These are phyloP conservation scores for Fragaria iinumae DNA, from an alignment of 306 rosid genomes.

Conservation along the genomic window DNA sequence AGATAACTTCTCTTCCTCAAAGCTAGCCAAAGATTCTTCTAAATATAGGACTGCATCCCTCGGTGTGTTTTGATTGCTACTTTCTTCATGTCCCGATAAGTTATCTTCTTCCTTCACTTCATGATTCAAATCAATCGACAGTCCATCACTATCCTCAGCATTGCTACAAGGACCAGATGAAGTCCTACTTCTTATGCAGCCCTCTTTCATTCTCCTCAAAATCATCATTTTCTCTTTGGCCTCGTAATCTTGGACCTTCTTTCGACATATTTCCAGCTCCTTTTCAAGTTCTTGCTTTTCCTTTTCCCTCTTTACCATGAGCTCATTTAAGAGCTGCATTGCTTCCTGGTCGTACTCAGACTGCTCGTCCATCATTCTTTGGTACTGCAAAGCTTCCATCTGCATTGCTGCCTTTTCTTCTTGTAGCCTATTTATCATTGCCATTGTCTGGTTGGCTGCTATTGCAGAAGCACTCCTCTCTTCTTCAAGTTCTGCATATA, in stretches of 20 bases:
- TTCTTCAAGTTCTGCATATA: slow-evolving; percentile 88
- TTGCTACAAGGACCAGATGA: slow-evolving; percentile 73
- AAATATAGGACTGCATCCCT: slow-evolving; percentile 64
- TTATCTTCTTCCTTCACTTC: slow-evolving; percentile 70
- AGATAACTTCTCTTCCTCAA: slow-evolving; percentile 87
- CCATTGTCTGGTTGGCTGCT: slow-evolving; percentile 97
- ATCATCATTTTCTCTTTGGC: slow-evolving; percentile 54
- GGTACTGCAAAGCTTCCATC: slow-evolving; percentile 99
- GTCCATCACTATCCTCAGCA: slow-evolving; percentile 80
- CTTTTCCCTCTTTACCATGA: slow-evolving; percentile 79
- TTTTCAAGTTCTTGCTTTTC: slow-evolving; percentile 87
- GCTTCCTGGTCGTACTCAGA: slow-evolving; percentile 97
- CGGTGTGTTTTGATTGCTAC: slow-evolving; percentile 70
- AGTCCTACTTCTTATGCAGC: slow-evolving; percentile 64
- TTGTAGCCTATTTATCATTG: slow-evolving; percentile 95
- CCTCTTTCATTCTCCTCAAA: slow-evolving; percentile 49
- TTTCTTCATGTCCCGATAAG: slow-evolving; percentile 46
- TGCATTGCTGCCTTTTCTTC: slow-evolving; percentile 98
- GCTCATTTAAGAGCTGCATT: slow-evolving; percentile 86
- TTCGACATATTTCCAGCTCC: slow-evolving; percentile 68
- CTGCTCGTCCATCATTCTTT: slow-evolving; percentile 98
- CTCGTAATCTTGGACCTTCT: slow-evolving; percentile 74
- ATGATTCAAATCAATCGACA: slow-evolving; percentile 62
- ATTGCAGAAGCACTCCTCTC: slow-evolving; percentile 96
- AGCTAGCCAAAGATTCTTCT: slow-evolving; percentile 72